Base-by-base conservation (phyloP, 108 stramenopile species). In the Nannochloropsis gaditana region DNA sequence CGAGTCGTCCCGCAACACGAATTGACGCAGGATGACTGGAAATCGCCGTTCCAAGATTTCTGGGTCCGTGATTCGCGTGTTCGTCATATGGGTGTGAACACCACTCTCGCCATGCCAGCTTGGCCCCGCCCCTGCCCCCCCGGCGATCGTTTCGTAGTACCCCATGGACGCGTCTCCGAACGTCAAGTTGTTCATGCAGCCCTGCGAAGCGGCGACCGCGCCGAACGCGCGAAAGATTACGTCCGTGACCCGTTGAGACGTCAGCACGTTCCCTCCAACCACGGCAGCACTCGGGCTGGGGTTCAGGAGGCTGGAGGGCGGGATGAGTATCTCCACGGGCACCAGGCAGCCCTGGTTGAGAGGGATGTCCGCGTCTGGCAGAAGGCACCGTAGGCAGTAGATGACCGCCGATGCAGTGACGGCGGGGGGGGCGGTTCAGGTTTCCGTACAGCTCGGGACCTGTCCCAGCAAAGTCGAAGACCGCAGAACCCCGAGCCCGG, bases 131-230 rank as follows among this genome's bases (percentile, higher is more conserved):
- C 98, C 99, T 44, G 96, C 94, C 21, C 99, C 99, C 11, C 99
- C 99, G 10, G 97, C 97, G 91, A 99, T 98, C 10, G 99, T 99
- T 90, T 99, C 97, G 85, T 98, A 98, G 86, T 73, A 88, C 42
- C 99, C 99, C 90, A 99, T 96, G 21, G 93, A 86, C 5, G 95
- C 91, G 91, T 99, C 94, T 1, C 99, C 99, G 89, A 99, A 98
- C 5, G 99, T 98, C 42, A 98, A 92, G 87, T 99, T 99, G 90
- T 98, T 98, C 99, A 99, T 99, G 89, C 99, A 99, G 0, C 99
- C 99, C 90, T 99, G 99, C 87, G 95, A 96, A 9, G 97, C 99
- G 9, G 99, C 97, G 90, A 96, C 96, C 43, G 96, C 99, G 43
- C 94, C 92, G 90, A 99, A 99, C 21, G 97, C 96, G 79, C 91